Base-by-base conservation (phyloP, 1,139 yeast species). In the Diutina neorugosa region DNA sequence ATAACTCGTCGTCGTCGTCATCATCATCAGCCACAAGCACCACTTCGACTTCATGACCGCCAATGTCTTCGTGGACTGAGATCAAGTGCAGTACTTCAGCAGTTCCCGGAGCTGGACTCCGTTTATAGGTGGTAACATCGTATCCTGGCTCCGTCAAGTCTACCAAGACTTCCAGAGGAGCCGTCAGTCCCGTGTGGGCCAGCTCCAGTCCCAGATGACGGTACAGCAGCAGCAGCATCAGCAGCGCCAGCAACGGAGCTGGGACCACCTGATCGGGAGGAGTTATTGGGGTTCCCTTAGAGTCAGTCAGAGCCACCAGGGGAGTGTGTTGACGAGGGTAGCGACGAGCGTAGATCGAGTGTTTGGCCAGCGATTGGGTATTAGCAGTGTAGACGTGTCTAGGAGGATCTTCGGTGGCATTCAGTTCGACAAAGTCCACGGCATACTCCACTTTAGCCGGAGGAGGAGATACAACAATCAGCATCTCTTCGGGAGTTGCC, bases 91-190 rank as follows among this genome's bases (percentile, higher is more conserved):
- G n/a, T n/a, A 31, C 5, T 31, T 31, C 37, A 5, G 12, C n/a
- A 8, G 37, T 31, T 11, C 12, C 37, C n/a, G 37, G 37, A 31
- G 37, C n/a, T 6, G 37, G n/a, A 20, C 9, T 9, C 19, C 16
- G 27, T 4, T 18, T 46, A 16, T 23, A 34, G 8, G 50, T 27
- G 21, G 40, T 27, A 14, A 46, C 19, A 41, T 46, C 16, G 19
- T 25, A 27, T n/a, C 16, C 41, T 4, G 21, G 34, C 3, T 23
- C 19, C 7, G 48, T 44, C 48, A 44, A 44, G 40, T 46, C 50
- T 9, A 46, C 27, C 21, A 46, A 5, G 21, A 46, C 48, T n/a
- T 44, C 48, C 48, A 44, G 48, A 12, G 48, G 48, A n/a, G 48
- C 31, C 19, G 48, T 44, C 48, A 44, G 48, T 9, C 25, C n/a